Conservation (phyloP, 768 basidiomycete species). For the Lactifluus subvellereus region DNA sequence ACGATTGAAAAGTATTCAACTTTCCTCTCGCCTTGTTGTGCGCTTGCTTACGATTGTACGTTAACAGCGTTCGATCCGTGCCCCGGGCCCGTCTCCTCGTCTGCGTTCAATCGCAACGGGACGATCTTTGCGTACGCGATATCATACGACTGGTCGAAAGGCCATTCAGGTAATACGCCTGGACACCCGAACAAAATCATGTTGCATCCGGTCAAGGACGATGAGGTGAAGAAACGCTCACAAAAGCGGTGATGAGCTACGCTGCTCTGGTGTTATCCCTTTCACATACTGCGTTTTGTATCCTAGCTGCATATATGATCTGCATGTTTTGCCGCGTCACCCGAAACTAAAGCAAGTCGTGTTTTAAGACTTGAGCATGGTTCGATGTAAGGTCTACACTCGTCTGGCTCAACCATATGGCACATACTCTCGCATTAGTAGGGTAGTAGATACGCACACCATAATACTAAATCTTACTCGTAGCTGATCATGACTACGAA, state of each 20-base stretch:
- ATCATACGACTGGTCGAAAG: slow-evolving; percentile 93
- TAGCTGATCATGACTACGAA: not conserved
- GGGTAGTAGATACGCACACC: slow-evolving; percentile 9
- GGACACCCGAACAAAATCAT: slow-evolving; percentile 72
- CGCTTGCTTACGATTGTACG: not conserved
- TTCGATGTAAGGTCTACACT: not conserved
- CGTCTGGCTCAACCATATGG: not conserved
- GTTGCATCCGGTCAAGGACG: slow-evolving; percentile 81
- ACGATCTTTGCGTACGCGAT: slow-evolving; percentile 88
- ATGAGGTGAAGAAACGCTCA: slow-evolving; percentile 69
- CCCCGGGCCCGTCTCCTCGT: slow-evolving; percentile 72
- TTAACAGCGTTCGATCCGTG: slow-evolving; percentile 63
- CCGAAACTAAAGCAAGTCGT: too few species aligned
- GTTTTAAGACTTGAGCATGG: not conserved
- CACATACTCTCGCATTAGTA: slow-evolving; percentile 3
- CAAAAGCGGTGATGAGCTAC: slow-evolving; percentile 31
- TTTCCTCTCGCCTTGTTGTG: slow-evolving; percentile 1
- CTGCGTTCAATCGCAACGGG: slow-evolving; percentile 82
- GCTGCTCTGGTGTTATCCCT: not conserved
- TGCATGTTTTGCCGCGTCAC: not conserved
- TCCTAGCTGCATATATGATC: not conserved
- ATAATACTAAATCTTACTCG: slow-evolving; percentile 8
- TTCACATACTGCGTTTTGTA: not conserved
- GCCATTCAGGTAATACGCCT: slow-evolving; percentile 77
- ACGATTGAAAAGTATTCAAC: slow-evolving; percentile 72